phyloP scores from a whole-genome alignment of 2,329 filamentous ascomycete genomes.

The Xylaria sp. region DNA sequence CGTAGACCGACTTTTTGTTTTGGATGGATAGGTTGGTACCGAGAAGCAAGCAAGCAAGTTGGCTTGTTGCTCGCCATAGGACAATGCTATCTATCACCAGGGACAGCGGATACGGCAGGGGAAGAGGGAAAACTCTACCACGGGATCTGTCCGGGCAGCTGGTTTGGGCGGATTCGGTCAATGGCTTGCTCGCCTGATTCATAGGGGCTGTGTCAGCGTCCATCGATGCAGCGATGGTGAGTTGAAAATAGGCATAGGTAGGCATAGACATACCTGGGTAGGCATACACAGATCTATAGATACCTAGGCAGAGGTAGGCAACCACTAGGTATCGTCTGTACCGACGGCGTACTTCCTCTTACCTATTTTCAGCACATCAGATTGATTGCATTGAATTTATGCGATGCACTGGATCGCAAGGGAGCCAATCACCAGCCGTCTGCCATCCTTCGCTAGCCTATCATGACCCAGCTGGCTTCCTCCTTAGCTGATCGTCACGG shows the following conservation, averaged over 20 bases:
- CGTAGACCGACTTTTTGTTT: too few species aligned
- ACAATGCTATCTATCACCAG: too few species aligned
- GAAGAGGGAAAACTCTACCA: neutral
- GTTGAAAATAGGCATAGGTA: neutral
- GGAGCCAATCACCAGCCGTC: conserved; percentile 14
- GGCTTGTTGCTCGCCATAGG: too few species aligned
- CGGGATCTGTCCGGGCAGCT: neutral
- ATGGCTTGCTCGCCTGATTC: neutral
- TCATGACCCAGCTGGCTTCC: conserved; percentile 18
- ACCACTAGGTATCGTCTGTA: too few species aligned
- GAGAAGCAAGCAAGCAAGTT: too few species aligned
- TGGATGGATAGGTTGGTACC: too few species aligned
- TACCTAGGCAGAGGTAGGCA: too few species aligned
- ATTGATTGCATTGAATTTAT: conserved; percentile 32
- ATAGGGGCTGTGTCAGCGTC: conserved; percentile 7
- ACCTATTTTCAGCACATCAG: conserved; percentile 29
- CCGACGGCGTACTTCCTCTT: conserved; percentile 4
- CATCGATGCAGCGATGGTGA: neutral
- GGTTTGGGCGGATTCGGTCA: neutral
- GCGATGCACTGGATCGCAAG: conserved; percentile 15
- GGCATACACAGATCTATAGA: too few species aligned
- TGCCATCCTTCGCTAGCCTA: conserved; percentile 10
- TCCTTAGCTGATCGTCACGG: conserved; percentile 2
- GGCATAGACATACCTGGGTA: neutral
- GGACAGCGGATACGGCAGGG: neutral